A percentile compares a stretch with the other conserved stretches of the same genome.
Evolutionary conservation across 2,329 filamentous ascomycete genomes (phyloP).

Genomic region (Xylariaceae sp.): DNA sequence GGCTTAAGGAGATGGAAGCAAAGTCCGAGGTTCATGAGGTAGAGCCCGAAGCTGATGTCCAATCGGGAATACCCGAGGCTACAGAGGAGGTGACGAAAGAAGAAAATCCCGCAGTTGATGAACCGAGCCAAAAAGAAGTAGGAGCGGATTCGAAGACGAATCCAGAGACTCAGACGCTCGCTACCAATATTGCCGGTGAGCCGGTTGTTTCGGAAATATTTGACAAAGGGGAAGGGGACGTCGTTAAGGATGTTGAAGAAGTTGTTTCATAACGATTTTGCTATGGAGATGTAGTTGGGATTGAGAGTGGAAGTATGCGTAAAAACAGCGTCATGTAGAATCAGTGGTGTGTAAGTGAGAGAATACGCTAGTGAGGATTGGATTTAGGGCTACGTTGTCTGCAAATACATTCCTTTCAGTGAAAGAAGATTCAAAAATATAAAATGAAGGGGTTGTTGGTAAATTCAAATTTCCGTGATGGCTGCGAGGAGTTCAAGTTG

Average conservation of each 20-base stretch:
- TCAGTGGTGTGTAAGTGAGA: no score
- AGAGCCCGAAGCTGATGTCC: conserved; percentile 4
- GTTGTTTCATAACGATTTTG: no score
- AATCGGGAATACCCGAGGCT: not conserved
- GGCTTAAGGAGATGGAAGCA: conserved; percentile 4
- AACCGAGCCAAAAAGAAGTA: not conserved
- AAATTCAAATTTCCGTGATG: no score
- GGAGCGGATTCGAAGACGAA: conserved; percentile 10
- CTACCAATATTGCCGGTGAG: conserved; percentile 32
- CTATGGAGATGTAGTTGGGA: no score
- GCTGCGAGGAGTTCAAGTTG: no score
- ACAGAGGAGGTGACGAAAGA: conserved; percentile 6
- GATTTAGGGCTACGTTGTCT: no score
- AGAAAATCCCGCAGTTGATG: not conserved
- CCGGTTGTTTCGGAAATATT: conserved; percentile 31
- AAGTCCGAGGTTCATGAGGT: conserved; percentile 8
- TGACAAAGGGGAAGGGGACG: conserved; percentile 25
- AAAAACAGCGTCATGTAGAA: no score
- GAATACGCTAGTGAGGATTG: no score
- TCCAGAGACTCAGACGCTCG: conserved; percentile 31
- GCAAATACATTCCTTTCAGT: no score
- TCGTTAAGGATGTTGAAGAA: conserved; percentile 20
- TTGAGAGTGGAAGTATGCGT: no score
- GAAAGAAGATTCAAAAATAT: no score
- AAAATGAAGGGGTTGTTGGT: no score